phyloP scores from a whole-genome alignment of 2,329 filamentous ascomycete species.

The Alternaria solani region DNA sequence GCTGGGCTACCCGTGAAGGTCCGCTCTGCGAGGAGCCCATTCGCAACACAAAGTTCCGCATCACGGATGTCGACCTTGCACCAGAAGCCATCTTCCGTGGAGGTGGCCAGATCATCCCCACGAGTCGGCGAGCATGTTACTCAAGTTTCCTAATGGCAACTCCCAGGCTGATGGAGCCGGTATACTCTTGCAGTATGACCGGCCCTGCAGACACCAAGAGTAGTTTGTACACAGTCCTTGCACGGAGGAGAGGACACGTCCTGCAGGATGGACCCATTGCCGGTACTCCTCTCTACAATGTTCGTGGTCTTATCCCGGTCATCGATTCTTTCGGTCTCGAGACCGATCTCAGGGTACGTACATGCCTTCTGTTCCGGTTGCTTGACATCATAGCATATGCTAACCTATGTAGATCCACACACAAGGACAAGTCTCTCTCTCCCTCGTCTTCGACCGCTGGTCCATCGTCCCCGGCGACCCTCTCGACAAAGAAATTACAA shows the following conservation, averaged over 20 bases:
- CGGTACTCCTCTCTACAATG: constrained; percentile 91
- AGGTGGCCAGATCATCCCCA: constrained; percentile 96
- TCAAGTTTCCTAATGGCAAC: constrained; percentile 97
- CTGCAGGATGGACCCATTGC: constrained; percentile 93
- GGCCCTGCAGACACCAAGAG: constrained; percentile 89
- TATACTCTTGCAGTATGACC: constrained; percentile 92
- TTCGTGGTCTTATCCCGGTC: constrained; percentile 89
- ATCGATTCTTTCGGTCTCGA: constrained; percentile 99
- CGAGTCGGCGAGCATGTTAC: constrained; percentile 90
- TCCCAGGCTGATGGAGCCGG: constrained; percentile 93
- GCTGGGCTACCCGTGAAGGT: constrained; percentile 94
- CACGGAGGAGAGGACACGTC: constrained; percentile 88
- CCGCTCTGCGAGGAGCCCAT: constrained; percentile 98
- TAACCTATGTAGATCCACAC: constrained; percentile 74
- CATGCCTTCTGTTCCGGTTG: constrained; percentile 23
- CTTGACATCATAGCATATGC: neutral
- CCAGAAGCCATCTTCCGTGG: constrained; percentile 92
- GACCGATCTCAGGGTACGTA: constrained; percentile 76
- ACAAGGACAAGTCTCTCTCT: constrained; percentile 88
- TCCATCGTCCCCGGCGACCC: constrained; percentile 95
- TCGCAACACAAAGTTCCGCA: constrained; percentile 95
- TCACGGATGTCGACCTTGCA: constrained; percentile 88
- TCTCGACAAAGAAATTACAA: constrained; percentile 82
- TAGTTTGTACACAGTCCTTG: constrained; percentile 89
- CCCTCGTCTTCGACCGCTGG: constrained; percentile 95